Base-by-base conservation (phyloP, 306 rosid species). In the Dryas drummondii region DNA sequence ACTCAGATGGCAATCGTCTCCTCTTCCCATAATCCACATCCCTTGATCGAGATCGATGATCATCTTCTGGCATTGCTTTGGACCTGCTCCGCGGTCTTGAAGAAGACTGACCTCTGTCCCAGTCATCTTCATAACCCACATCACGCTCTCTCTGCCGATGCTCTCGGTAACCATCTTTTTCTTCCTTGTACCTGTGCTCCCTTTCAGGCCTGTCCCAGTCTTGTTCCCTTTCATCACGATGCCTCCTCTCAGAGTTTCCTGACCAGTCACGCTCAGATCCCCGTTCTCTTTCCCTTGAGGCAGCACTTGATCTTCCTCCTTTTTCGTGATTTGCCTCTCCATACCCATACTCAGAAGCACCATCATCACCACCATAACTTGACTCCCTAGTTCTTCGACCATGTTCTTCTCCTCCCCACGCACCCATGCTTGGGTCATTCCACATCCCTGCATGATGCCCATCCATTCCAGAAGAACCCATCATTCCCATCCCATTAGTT, bases 21-120 rank as follows among this genome's bases (percentile, higher is more conserved):
- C 84, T 85, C 75, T 80, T 85, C 45, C 86, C 84, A 74, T 82
- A 82, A 79, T 82, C 89, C 13, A 66, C 82, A 82, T 82, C 89
- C 84, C 86, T 77, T 5, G 89, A 80, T 17, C 83, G 75, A 68
- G 84, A 79, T 14, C 79, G 76, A 49, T 72, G 84, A 58, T 85
- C 84, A 59, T 85, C 88, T 48, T 85, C 88, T 4, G 75, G 88
- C 41, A 63, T 37, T 37, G 77, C 71, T 17, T 83, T 74, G 5
- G 86, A 76, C 80, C 82, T 82, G 82, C 84, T 82, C 32, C 74
- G 80, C 73, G 82, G 76, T 76, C 82, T 82, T 16, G 86, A 85
- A 32, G 87, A 84, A 72, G 82, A 71, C 37, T 74, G 82, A 48
- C 86, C 88, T 49, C 82, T 72, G 52, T 85, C 85, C 84, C 86